Base-by-base conservation (phyloP, 768 basidiomycete species). In the Hygrocybe coccinea region DNA sequence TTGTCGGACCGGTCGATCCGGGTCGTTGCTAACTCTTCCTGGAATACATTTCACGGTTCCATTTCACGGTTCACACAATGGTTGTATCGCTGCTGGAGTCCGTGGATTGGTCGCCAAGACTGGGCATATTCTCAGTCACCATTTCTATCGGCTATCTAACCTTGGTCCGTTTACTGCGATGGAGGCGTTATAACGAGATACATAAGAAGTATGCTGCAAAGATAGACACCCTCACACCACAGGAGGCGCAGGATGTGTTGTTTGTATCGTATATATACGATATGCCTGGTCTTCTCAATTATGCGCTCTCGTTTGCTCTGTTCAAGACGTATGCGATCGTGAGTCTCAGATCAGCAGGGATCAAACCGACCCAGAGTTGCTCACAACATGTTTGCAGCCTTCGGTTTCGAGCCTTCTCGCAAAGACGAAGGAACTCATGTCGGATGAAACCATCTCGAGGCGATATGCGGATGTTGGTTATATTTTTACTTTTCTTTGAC, bases 241-340 rank as follows among this genome's bases (percentile, higher is more conserved):
- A 72, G 49, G 78, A 80, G 44, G 79, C 78, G 1, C 79, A 79
- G 64, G 64, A 70, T 33, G 70, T 81, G 24, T 59, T 76, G 19
- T 63, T 65, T 44, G 56, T 69, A 1, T 65, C 74, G 2, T 54
- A 59, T 3, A 52, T 64, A 12, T 79, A 74, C 54, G 80, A 81
- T 58, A 78, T 80, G 76, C 78, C 79, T 4, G 50, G 60, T 14
- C 53, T 82, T 2, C 45, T 74, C 52, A 68, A 69, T 47, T 74
- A 74, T 58, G 62, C 78, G 0, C 45, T 76, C 33, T 66, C 76
- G 1, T 78, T 82, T 62, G 80, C 79, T 2, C 60, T 82, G 56
- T 80, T 81, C 71, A 80, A 79, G 65, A 80, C 79, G 2, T 80
- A 78, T 62, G 76, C 60, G 1, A 72, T 79, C 54, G 79, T 80